Evolutionary conservation across 176 grass and related monocot genomes (phyloP), one percentile per base, ranked within the genome.

Genomic region (Oryza glumipatula): DNA sequence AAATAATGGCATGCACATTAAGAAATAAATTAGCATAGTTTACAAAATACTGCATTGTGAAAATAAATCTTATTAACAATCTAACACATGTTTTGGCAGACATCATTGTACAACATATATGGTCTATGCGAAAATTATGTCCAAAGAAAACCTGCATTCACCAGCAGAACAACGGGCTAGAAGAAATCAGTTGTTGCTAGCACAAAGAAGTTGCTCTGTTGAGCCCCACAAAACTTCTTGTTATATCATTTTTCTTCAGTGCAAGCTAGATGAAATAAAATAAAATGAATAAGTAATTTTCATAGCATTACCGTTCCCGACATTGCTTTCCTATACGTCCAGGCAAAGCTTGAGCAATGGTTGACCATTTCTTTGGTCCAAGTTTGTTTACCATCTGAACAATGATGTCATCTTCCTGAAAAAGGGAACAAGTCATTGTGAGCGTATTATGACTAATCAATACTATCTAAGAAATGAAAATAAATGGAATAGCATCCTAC

Each of bases 311-410:
- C 96, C 96, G 87, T 77, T 99, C 96, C 45, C 96, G 86, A 15
- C 96, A 99, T 91, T 99, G 96, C 71, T 99, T 99, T 72, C 96
- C 96, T 60, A 99, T 96, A 24, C 96, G 91, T 74, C 96, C 96
- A 46, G 96, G 96, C 79, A 99, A 85, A 87, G 93, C 93, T 87
- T 94, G 91, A 78, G 96, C 86, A 73, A 99, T 99, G 32, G 96
- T 92, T 32, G 96, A 99, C 96, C 96, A 99, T 88, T 99, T 99
- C 71, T 92, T 96, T 54, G 93, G 89, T 67, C 96, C 96, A 71
- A 86, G 84, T 88, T 94, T 94, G 9, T 92, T 82, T 86, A 99
- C 96, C 96, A 99, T 99, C 80, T 96, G 83, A 72, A 95, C 67
- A 67, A 99, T 99, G n/a, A 94, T 94, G 48, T 99, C 93, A 48